Base-by-base conservation (phyloP, 208 protist species). In the Leishmania martiniquensis region DNA sequence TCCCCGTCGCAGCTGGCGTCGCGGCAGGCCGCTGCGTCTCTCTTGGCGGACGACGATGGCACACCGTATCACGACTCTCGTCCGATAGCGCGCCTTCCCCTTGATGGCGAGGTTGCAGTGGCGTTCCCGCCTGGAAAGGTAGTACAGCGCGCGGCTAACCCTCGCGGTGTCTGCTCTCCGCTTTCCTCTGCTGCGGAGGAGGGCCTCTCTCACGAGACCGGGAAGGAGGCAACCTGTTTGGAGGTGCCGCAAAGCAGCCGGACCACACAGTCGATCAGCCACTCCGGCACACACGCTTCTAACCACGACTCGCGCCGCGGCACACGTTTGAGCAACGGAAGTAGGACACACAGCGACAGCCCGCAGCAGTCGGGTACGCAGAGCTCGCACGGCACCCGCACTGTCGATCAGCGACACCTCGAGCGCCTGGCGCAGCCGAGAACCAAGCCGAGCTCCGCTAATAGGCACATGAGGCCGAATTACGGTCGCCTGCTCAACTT, bases 401-500 rank as follows among this genome's bases (percentile, higher is more conserved):
- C 22, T 29, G 32, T 37, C 57, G 72, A 78, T 60, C 69, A 76
- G 60, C 75, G 74, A 10, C 74, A 86, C 22, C 52, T 86, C 6
- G 82, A 82, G 74, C 73, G 74, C n/a, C 63, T 86, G 71, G 76
- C 82, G 44, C 62, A 32, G 47, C 82, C 82, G 13, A 72, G 80
- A 34, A 76, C 71, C 42, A 52, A 52, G 44, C 45, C 75, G 6
- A 76, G 85, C 47, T 60, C 52, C 9, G 65, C 60, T 1, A 32
- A 84, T 22, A 44, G 70, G 66, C 65, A 68, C 6, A 15, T 72
- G 12, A 49, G 76, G 63, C 91, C 91, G 6, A 95, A 95, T 73
- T 95, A 95, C 76, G 91, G 91, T 6, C 82, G 77, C 32, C 44
- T 93, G 63, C 77, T 93, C 13, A 89, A 82, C 72, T 91, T 95